Evolutionary conservation across 257 asterid species (phyloP), one percentile per base, ranked within the genome.

Genomic region (Knoxia roxburghii): DNA sequence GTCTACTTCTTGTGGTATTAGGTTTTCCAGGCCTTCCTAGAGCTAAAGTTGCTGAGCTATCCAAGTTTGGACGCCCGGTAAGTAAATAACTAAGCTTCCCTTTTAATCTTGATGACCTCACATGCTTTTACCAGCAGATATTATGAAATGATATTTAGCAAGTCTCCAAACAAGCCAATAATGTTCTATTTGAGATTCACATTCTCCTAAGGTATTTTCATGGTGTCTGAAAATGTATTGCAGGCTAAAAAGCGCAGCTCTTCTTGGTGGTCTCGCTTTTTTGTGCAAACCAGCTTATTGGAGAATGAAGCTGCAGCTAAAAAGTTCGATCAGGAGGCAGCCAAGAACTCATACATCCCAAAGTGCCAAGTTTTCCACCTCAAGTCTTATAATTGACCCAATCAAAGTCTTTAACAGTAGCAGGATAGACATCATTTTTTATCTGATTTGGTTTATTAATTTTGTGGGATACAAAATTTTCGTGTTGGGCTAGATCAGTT

Each of bases 61-160:
- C 97, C 71, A 91, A 91, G 80, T 86, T 85, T 75, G 96, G 96
- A 67, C 95, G 91, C 70, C 93, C 96, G 39, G 97, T 91, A 78
- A 83, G 84, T 71, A 43, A 27, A 20, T 29, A 37, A 43, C 56
- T 64, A 32, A 8, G 45, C 0, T 48, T 50, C 48, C 27, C 18
- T 10, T 46, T 18, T 45, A 18, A 46, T n/a, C 68, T 13, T 32
- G 30, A 32, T 77, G 71, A 24, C 29, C 26, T 59, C n/a, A n/a
- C n/a, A n/a, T n/a, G n/a, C n/a, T n/a, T n/a, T n/a, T 48, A 30
- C n/a, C 67, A 39, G n/a, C 57, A 33, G 50, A 32, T 56, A 64
- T 37, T 61, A 29, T 49, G n/a, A n/a, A n/a, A n/a, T n/a, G n/a
- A n/a, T n/a, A 41, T 10, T 29, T 30, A 23, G 56, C 33, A 55